Conservation (phyloP, 192 early-diverging fungal species). For the Physocladia obscura region DNA sequence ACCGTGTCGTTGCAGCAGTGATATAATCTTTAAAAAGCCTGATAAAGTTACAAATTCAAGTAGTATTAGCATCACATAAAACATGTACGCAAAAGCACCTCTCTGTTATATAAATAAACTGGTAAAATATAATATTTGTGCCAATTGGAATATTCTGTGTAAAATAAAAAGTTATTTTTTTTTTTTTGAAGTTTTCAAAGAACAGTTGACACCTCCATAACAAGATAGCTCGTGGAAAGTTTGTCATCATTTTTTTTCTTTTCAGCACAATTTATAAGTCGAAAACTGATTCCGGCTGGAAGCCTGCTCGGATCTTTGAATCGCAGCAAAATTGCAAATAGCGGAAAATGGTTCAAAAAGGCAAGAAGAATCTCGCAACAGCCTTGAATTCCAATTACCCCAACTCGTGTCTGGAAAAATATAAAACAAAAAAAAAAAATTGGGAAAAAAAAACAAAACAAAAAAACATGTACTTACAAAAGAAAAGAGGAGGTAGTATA, state of each 20-base stretch:
- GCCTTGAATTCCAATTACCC: constrained; percentile 77
- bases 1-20: constrained; percentile 69
- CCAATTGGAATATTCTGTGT: constrained; percentile 68
- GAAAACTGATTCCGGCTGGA: constrained; percentile 41
- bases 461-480: constrained; percentile 50
- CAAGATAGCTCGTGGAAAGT: not conserved
- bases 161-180: not conserved
- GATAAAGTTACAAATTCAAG: constrained; percentile 41
- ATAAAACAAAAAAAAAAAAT: not conserved
- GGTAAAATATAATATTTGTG: constrained; percentile 80
- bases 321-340: constrained; percentile 89
- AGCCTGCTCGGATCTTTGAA: constrained; percentile 83
- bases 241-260: not conserved
- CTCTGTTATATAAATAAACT: constrained; percentile 74
- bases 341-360: constrained; percentile 92
- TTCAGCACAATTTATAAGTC: not conserved
- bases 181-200: not conserved
- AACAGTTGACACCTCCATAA: constrained; percentile 9
- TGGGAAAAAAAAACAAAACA: not conserved
- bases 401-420: constrained; percentile 69
- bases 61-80: not conserved
- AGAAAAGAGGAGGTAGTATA: constrained; percentile 90
- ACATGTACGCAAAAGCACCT: constrained; percentile 20
- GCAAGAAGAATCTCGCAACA: constrained; percentile 82
- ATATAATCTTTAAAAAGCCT: constrained; percentile 80